phyloP scores from a whole-genome alignment of 768 basidiomycete genomes.

The Hortiboletus flavorubellus region DNA sequence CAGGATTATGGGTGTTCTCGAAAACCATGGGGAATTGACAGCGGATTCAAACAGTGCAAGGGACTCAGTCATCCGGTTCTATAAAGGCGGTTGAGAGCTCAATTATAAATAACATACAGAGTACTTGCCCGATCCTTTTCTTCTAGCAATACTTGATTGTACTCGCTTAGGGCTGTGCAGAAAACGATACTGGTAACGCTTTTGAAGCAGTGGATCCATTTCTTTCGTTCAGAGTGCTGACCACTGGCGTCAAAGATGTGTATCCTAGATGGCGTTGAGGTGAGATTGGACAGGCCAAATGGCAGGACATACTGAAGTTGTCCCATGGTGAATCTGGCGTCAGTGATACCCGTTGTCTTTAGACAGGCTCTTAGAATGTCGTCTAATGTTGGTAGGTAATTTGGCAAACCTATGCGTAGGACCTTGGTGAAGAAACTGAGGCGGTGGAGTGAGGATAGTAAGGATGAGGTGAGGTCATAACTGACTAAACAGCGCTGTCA shows the following conservation, averaged over 20 bases:
- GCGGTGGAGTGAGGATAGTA: neutral
- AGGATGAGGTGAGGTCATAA: conserved; percentile 10
- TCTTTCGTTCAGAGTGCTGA: conserved; percentile 77
- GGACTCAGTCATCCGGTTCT: conserved; percentile 78
- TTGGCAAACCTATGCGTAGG: conserved; percentile 72
- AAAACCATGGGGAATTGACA: conserved; percentile 79
- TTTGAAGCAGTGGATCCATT: conserved; percentile 80
- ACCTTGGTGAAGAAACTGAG: conserved; percentile 83
- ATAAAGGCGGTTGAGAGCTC: neutral
- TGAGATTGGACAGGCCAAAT: fast-evolving
- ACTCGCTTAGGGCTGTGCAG: conserved; percentile 71
- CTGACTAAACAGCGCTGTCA: conserved; percentile 91
- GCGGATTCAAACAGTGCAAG: conserved; percentile 73
- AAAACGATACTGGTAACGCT: conserved; percentile 80
- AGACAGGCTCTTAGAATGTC: conserved; percentile 87
- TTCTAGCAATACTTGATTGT: conserved; percentile 69
- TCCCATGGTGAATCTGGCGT: conserved; percentile 78
- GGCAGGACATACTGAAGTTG: conserved; percentile 47
- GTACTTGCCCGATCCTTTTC: conserved; percentile 38
- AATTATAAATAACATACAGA: neutral
- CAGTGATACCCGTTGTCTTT: conserved; percentile 88
- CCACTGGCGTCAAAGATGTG: conserved; percentile 81
- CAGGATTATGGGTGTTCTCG: conserved; percentile 61
- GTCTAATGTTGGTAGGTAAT: conserved; percentile 82
- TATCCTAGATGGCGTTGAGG: conserved; percentile 32